phyloP scores from a whole-genome alignment of 2,329 filamentous ascomycete genomes.

The Pseudogymnoascus pannorum region DNA sequence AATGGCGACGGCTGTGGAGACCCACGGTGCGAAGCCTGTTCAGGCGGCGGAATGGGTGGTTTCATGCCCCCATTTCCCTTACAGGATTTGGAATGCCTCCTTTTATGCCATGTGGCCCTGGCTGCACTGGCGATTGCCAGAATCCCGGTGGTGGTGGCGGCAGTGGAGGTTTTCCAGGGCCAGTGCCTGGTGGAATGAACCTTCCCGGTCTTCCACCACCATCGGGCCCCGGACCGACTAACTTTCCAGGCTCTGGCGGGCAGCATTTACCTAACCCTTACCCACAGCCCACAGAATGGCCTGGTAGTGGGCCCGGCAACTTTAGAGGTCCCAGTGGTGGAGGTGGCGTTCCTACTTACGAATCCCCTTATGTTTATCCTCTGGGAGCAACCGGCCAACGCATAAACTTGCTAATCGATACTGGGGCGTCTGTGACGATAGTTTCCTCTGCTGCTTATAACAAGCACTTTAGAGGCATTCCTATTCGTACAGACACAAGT shows the following conservation, averaged over 20 bases:
- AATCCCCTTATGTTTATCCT: neutral
- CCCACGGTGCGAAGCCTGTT: neutral
- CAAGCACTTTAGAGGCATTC: neutral
- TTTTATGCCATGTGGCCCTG: neutral
- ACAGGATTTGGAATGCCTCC: neutral
- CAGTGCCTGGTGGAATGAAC: slow-evolving; percentile 1
- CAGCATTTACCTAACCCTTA: neutral
- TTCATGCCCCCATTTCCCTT: neutral
- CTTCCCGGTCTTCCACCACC: neutral
- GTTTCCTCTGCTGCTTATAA: neutral
- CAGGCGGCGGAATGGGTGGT: neutral
- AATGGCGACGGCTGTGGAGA: neutral
- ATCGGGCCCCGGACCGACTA: neutral
- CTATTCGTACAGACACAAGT: neutral
- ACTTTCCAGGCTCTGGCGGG: neutral
- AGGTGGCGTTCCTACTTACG: neutral
- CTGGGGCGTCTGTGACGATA: neutral
- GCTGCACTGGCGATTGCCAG: neutral
- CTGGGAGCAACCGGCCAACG: neutral
- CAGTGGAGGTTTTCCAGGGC: neutral
- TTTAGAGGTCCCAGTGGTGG: neutral
- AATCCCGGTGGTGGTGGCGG: neutral
- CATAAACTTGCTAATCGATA: neutral
- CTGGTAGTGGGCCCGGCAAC: neutral
- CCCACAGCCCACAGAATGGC: neutral